Percentiles rank a stretch among this genome's conserved stretches.
These are phyloP conservation scores for Ophiostoma fasciatum DNA, from an alignment of 2,329 filamentous ascomycete species.

Conservation along the genomic window DNA sequence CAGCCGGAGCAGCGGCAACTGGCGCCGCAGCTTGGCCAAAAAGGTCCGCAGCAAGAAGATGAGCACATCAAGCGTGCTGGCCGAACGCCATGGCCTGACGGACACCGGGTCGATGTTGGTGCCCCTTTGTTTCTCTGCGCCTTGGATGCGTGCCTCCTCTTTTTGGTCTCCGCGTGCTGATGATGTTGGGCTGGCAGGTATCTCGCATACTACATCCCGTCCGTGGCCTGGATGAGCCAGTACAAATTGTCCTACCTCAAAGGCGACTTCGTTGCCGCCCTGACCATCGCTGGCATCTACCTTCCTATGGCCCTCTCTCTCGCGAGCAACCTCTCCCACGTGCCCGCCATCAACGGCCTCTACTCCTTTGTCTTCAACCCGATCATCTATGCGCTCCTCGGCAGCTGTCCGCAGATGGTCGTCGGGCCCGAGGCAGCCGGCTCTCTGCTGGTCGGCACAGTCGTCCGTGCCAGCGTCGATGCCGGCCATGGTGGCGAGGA, in stretches of 20 bases:
- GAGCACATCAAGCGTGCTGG: conserved; percentile 57
- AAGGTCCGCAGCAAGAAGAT: conserved; percentile 39
- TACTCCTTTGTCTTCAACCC: conserved; percentile 93
- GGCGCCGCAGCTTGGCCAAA: conserved; percentile 32
- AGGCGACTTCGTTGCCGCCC: conserved; percentile 73
- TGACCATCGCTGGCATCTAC: conserved; percentile 98
- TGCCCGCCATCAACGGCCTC: conserved; percentile 84
- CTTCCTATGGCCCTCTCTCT: conserved; percentile 93
- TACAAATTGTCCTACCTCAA: conserved; percentile 71
- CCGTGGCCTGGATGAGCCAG: conserved; percentile 77
- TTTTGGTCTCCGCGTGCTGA: background rate
- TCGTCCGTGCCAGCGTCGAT: conserved; percentile 65
- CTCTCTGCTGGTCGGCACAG: conserved; percentile 75
- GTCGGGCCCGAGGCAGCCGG: conserved; percentile 92
- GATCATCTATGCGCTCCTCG: conserved; percentile 77
- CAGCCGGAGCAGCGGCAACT: conserved; percentile 22
- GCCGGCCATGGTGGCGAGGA: conserved; percentile 49
- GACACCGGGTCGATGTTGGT: conserved; percentile 65
- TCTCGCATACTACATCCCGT: conserved; percentile 82
- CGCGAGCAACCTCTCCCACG: conserved; percentile 80
- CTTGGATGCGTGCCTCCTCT: too few relatives aligned
- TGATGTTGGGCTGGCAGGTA: conserved; percentile 52
- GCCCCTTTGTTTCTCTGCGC: too few relatives aligned
- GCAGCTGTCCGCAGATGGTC: conserved; percentile 84
- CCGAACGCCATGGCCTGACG: conserved; percentile 57